phyloP scores from a whole-genome alignment of 768 basidiomycete species.

The Butyriboletus loyo region DNA sequence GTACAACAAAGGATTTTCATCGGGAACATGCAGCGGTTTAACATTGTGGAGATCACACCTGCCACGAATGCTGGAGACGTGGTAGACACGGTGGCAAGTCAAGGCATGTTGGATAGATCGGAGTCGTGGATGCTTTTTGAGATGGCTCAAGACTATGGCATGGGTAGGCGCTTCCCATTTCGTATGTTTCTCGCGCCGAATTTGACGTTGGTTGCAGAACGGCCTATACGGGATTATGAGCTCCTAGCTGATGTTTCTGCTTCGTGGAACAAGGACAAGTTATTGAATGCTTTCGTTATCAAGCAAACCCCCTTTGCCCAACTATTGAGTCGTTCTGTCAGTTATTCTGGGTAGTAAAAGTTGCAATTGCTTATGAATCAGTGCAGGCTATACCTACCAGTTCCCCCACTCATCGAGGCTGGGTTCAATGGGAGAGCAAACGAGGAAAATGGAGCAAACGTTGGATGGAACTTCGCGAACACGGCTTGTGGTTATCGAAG shows the following conservation, averaged over 20 bases:
- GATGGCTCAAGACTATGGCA: slow-evolving; percentile 85
- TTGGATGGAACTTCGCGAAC: slow-evolving; percentile 84
- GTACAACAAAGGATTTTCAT: slow-evolving; percentile 75
- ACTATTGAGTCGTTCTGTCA: slow-evolving; percentile 56
- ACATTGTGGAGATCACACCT: slow-evolving; percentile 67
- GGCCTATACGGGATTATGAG: slow-evolving; percentile 87
- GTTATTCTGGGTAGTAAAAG: slow-evolving; percentile 31
- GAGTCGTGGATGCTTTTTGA: slow-evolving; percentile 90
- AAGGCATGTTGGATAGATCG: slow-evolving; percentile 63
- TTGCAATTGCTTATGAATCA: slow-evolving; percentile 42
- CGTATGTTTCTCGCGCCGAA: slow-evolving; percentile 2
- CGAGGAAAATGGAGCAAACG: slow-evolving; percentile 95
- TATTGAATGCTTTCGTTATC: slow-evolving; percentile 76
- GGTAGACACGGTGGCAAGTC: slow-evolving; percentile 57
- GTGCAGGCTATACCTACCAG: slow-evolving; percentile 47
- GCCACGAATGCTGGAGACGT: slow-evolving; percentile 73
- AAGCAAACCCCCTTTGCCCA: slow-evolving; percentile 67
- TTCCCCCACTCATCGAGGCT: slow-evolving; percentile 49
- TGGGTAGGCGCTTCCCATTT: slow-evolving; percentile 56
- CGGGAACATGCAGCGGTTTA: slow-evolving; percentile 70
- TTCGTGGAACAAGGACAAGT: slow-evolving; percentile 85
- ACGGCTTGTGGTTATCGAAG: slow-evolving; percentile 84
- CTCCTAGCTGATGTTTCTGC: slow-evolving; percentile 72
- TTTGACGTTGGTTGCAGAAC: slow-evolving; percentile 51
- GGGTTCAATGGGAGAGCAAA: slow-evolving; percentile 87